phyloP scores from a whole-genome alignment of 495 filamentous ascomycete species.

The Platismatia glauca region DNA sequence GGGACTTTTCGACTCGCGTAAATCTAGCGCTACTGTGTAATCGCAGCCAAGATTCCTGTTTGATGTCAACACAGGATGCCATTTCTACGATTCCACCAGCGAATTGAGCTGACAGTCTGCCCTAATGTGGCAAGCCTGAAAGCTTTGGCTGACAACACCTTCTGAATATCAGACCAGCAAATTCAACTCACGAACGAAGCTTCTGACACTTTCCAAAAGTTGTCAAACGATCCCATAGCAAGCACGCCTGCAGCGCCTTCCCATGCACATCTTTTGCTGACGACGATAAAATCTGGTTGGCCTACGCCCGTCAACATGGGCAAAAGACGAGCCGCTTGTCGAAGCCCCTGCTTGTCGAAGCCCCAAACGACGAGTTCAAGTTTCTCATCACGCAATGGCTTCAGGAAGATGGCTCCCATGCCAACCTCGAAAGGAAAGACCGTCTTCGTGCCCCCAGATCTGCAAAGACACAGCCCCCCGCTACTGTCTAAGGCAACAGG shows the following conservation, averaged over 20 bases:
- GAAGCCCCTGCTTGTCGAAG: constrained; percentile 35
- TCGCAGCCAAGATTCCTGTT: background rate
- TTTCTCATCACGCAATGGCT: constrained; percentile 35
- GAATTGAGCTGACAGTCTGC: background rate
- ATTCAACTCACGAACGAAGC: constrained; percentile 30
- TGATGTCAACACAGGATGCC: background rate
- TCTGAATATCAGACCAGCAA: constrained; percentile 2
- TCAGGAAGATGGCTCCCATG: constrained; percentile 42
- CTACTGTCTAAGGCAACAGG: constrained; percentile 11
- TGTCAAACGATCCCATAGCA: constrained; percentile 49
- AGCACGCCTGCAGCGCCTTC: constrained; percentile 44
- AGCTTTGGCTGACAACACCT: background rate
- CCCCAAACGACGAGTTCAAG: constrained; percentile 53
- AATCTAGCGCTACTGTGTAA: constrained; percentile 2
- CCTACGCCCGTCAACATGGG: constrained; percentile 51
- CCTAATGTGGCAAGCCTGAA: background rate
- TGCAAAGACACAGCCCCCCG: constrained; percentile 22
- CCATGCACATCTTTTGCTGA: constrained; percentile 38
- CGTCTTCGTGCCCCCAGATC: constrained; percentile 16
- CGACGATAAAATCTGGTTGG: constrained; percentile 48
- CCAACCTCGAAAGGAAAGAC: constrained; percentile 28
- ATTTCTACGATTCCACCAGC: background rate
- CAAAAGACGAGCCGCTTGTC: constrained; percentile 46
- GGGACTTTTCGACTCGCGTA: background rate
- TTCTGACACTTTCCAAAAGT: constrained; percentile 42